Evolutionary conservation across 768 basidiomycete species (phyloP).

Genomic region (Rickenella mellea): DNA sequence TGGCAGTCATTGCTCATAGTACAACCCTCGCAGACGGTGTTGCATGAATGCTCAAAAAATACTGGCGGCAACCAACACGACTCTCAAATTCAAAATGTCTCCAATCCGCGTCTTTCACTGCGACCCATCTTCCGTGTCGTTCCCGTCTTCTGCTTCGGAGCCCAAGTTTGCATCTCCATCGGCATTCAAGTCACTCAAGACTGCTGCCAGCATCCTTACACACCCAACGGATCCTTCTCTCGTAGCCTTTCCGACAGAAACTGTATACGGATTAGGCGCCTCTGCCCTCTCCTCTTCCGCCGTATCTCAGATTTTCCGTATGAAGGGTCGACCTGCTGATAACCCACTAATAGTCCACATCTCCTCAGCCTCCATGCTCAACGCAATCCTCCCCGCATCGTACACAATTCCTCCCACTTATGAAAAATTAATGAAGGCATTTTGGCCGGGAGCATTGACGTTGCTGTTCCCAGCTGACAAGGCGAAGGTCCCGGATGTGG

Average conservation of each 20-base stretch:
- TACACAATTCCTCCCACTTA: slow-evolving; percentile 62
- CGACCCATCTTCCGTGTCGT: too few relatives aligned
- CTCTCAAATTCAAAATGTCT: too few relatives aligned
- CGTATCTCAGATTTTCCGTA: slow-evolving; percentile 65
- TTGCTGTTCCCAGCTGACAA: slow-evolving; percentile 77
- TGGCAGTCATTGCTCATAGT: too few relatives aligned
- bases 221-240: too few relatives aligned
- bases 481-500: slow-evolving; percentile 52
- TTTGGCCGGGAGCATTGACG: slow-evolving; percentile 95
- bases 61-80: too few relatives aligned
- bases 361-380: slow-evolving; percentile 77
- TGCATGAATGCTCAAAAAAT: too few relatives aligned
- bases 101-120: too few relatives aligned
- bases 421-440: slow-evolving; percentile 61
- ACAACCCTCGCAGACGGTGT: too few relatives aligned
- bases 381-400: slow-evolving; percentile 54
- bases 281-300: slow-evolving; percentile 60
- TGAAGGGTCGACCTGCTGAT: slow-evolving; percentile 88
- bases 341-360: slow-evolving; percentile 98
- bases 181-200: slow-evolving; percentile 10
- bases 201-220: slow-evolving; percentile 10
- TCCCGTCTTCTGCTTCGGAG: too few relatives aligned
- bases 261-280: slow-evolving; percentile 96
- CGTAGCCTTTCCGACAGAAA: slow-evolving; percentile 94
- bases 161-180: too few relatives aligned